These are phyloP conservation scores for Coemansia sp. DNA, from an alignment of 192 early-diverging fungal genomes.

Conservation along the genomic window DNA sequence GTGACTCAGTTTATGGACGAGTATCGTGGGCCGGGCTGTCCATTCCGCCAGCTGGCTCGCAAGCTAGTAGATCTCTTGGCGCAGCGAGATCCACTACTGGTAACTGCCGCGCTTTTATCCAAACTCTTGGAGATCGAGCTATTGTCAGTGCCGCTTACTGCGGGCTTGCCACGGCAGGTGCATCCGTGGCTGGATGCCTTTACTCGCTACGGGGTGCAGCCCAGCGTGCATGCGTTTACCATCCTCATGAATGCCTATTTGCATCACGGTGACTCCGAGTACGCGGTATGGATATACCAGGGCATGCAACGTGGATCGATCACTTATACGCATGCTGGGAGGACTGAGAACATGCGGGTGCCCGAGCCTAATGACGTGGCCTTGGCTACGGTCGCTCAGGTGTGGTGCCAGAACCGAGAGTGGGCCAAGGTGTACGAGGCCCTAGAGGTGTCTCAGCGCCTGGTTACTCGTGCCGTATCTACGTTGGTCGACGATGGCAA, in stretches of 20 bases:
- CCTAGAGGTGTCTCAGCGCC: conserved; percentile 13
- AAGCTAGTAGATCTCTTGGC: conserved; percentile 14
- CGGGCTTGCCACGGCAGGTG: conserved; percentile 17
- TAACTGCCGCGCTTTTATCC: conserved; percentile 16
- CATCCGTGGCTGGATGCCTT: conserved; percentile 18
- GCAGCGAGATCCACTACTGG: not conserved
- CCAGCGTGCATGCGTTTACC: conserved; percentile 20
- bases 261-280: conserved; percentile 10
- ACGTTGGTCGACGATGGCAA: conserved; percentile 13
- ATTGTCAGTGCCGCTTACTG: not conserved
- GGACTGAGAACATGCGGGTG: not conserved
- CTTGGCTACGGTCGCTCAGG: conserved; percentile 4
- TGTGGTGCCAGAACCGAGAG: conserved; percentile 11
- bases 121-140: conserved; percentile 34
- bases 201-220: conserved; percentile 3
- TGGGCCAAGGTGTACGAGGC: not conserved
- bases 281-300: conserved; percentile 21
- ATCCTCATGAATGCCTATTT: conserved; percentile 24
- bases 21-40: not conserved
- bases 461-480: conserved; percentile 26
- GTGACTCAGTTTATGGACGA: not conserved
- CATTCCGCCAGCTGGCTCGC: conserved; percentile 4
- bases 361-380: conserved; percentile 28
- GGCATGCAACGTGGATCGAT: conserved; percentile 9
- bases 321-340: not conserved